Evolutionary conservation across 2,329 filamentous ascomycete genomes (phyloP).

Genomic region (Didymella exigua): DNA sequence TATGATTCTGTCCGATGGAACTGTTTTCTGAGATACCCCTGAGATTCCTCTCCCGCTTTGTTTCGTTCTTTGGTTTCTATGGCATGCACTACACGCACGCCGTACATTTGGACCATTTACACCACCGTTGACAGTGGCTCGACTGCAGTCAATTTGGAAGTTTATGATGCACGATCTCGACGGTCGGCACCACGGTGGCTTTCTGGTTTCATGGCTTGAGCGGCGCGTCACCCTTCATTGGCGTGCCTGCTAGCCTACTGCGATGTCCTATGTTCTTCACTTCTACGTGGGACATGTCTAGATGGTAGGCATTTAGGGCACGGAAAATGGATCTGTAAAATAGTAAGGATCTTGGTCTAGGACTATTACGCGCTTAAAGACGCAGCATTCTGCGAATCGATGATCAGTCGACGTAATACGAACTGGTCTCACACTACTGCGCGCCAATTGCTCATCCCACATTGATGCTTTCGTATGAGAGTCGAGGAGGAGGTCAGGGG

Average conservation of each 20-base stretch:
- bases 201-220: constrained; percentile 26
- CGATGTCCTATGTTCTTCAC: constrained; percentile 15
- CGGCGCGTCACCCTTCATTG: constrained; percentile 10
- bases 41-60: constrained; percentile 33
- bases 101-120: constrained; percentile 18
- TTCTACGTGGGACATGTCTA: constrained; percentile 16
- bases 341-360: constrained; percentile 12
- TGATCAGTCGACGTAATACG: constrained; percentile 1
- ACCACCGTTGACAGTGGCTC: constrained; percentile 17
- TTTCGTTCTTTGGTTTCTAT: constrained; percentile 29
- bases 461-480: background rate
- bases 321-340: constrained; percentile 19
- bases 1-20: constrained; percentile 93
- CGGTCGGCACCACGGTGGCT: constrained; percentile 31
- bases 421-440: background rate
- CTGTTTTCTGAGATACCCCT: constrained; percentile 76
- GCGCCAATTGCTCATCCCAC: background rate
- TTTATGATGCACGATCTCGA: constrained; percentile 36
- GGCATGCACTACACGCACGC: constrained; percentile 23
- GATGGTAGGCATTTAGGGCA: constrained; percentile 11
- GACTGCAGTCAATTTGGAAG: constrained; percentile 24
- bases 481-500: background rate
- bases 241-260: constrained; percentile 9
- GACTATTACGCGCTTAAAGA: constrained; percentile 5
- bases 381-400: constrained; percentile 5